Evolutionary conservation across 2,329 filamentous ascomycete genomes (phyloP), one percentile per base, ranked within the genome.

Genomic region (Alternaria sp.): DNA sequence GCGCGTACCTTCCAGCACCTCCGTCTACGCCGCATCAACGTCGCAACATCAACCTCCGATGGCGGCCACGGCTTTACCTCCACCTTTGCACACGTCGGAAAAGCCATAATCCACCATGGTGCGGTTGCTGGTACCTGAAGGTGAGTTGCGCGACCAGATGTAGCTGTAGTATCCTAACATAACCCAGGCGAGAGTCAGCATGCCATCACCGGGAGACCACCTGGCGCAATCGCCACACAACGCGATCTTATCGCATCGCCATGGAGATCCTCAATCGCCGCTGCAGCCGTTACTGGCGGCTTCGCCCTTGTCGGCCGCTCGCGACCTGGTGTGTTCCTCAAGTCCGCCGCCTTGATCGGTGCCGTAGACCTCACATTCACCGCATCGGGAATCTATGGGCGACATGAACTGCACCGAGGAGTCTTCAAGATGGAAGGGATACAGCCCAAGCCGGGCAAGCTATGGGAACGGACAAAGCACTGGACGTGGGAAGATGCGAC

Each of bases 41-140:
- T 14, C 33, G 28, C 47, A 44, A 21, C 30, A 23, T 37, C 26
- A 15, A 12, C 23, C 44, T 53, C 26, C 37, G 28, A 61, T 61
- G 59, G 55, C 46, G 45, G 18, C 12, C n/a, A 9, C 50, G n/a
- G 15, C 12, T 14, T 9, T 20, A 45, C 15, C 15, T 18, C 25
- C 60, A 41, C 30, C 41, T 53, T 45, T 41, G n/a, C 60, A 44
- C 21, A 28, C 33, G 26, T 11, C 23, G 23, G 15, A 12, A 26
- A 26, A 44, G 21, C 15, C 30, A 21, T 26, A 41, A 30, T 21
- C 58, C 45, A 72, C 49, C 10, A 74, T 73, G 70, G 72, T 73
- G 55, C 70, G 67, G 28, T 55, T 74, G 15, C 70, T 69, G 44
- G 63, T 73, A n/a, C 66, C 72, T 43, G 68, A 68, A 67, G 72